Conservation (phyloP, 371 early-diverging fungal species). For the Mortierella polycephala region DNA sequence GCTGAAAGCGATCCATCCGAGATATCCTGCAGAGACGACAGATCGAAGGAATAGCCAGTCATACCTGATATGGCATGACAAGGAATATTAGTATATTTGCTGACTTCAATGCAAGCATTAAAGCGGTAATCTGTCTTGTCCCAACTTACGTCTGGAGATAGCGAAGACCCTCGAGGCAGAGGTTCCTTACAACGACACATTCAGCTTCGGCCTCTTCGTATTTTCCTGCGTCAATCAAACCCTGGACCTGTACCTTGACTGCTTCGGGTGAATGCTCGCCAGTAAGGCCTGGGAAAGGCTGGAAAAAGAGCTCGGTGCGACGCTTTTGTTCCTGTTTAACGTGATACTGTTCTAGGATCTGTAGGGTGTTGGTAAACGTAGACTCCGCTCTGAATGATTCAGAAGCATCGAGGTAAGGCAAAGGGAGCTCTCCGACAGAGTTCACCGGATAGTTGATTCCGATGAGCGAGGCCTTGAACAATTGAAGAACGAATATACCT, state of each 20-base stretch:
- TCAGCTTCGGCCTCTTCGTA: constrained; percentile 73
- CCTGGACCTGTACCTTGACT: constrained; percentile 67
- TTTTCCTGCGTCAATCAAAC: constrained; percentile 65
- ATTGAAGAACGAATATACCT: neutral
- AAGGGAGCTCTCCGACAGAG: constrained; percentile 90
- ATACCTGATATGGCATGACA: constrained; percentile 59
- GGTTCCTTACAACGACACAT: constrained; percentile 68
- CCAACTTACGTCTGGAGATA: constrained; percentile 86
- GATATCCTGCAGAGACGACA: constrained; percentile 87
- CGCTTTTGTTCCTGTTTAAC: constrained; percentile 87
- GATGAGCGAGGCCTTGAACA: constrained; percentile 75
- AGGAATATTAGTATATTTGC: neutral
- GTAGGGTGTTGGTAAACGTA: constrained; percentile 82
- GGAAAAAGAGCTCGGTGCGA: constrained; percentile 79
- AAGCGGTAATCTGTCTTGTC: neutral
- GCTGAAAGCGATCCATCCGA: constrained; percentile 93
- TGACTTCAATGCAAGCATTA: neutral
- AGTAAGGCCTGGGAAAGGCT: constrained; percentile 73
- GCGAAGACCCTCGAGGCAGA: constrained; percentile 85
- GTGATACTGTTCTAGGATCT: constrained; percentile 85
- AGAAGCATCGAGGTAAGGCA: constrained; percentile 75
- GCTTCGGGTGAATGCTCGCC: constrained; percentile 61
- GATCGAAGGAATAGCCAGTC: constrained; percentile 94
- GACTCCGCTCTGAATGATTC: constrained; percentile 78
- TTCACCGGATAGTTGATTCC: constrained; percentile 91